Evolutionary conservation across 176 grass and related monocot species (phyloP).

Genomic region (Triticum aestivum): IWGSC_CS_RefSeq_v2.1 NC_057806.1:200581821-200582320

Average conservation of each 20-base stretch:
- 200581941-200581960: too few relatives aligned
- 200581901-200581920: too few relatives aligned
- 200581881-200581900: too few relatives aligned
- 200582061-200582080: too few relatives aligned
- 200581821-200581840: conserved; percentile 8
- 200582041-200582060: too few relatives aligned
- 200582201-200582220: background rate
- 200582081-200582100: too few relatives aligned
- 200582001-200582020: too few relatives aligned
- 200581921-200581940: too few relatives aligned
- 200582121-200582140: conserved; percentile 1
- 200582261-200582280: conserved; percentile 4
- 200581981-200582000: too few relatives aligned
- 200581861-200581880: too few relatives aligned
- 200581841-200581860: background rate
- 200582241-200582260: background rate
- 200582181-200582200: background rate
- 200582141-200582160: background rate
- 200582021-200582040: too few relatives aligned
- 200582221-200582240: background rate
- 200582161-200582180: conserved; percentile 6
- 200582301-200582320: background rate
- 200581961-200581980: too few relatives aligned
- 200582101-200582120: background rate
- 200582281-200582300: conserved; percentile 8